phyloP scores from a whole-genome alignment of 1,139 yeast genomes.

The Suhomyces terraborum region DNA sequence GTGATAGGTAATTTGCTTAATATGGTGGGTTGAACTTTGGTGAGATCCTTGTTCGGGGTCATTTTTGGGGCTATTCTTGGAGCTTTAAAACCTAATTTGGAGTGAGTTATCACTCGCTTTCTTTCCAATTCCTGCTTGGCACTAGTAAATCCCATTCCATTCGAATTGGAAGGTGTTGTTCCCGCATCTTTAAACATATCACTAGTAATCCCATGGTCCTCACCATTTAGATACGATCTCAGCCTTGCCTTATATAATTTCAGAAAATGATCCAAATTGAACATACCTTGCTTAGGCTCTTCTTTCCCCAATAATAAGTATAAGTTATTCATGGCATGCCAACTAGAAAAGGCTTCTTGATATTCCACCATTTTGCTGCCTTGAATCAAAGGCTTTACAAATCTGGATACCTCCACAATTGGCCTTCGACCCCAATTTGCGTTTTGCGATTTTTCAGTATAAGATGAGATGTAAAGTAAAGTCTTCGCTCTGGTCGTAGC shows the following conservation, averaged over 20 bases:
- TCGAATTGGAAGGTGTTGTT: constrained; percentile 8
- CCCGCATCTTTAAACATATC: background rate
- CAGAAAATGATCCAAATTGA: constrained; percentile 14
- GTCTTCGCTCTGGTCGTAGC: constrained; percentile 81
- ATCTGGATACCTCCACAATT: constrained; percentile 33
- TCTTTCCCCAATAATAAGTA: constrained; percentile 19
- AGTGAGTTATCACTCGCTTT: constrained; percentile 1
- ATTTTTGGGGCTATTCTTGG: constrained; percentile 7
- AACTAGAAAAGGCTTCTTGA: constrained; percentile 24
- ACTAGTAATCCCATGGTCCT: constrained; percentile 7
- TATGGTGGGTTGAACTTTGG: background rate
- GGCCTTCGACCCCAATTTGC: constrained; percentile 27
- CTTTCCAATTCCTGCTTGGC: constrained; percentile 16
- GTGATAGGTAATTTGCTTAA: background rate
- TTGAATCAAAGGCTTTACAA: constrained; percentile 21
- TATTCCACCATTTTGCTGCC: constrained; percentile 9
- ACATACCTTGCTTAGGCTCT: constrained; percentile 2
- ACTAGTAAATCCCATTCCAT: constrained; percentile 16
- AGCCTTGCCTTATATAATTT: constrained; percentile 16
- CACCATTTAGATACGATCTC: constrained; percentile 19
- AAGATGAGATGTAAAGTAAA: constrained; percentile 40
- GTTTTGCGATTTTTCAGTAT: constrained; percentile 23
- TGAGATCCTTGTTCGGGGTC: background rate
- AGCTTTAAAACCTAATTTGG: constrained; percentile 7
- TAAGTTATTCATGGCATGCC: constrained; percentile 20